Percentiles rank a stretch among this genome's conserved stretches.
Evolutionary conservation across 306 rosid genomes (phyloP).

Genomic region (Cucumis sativus): DNA sequence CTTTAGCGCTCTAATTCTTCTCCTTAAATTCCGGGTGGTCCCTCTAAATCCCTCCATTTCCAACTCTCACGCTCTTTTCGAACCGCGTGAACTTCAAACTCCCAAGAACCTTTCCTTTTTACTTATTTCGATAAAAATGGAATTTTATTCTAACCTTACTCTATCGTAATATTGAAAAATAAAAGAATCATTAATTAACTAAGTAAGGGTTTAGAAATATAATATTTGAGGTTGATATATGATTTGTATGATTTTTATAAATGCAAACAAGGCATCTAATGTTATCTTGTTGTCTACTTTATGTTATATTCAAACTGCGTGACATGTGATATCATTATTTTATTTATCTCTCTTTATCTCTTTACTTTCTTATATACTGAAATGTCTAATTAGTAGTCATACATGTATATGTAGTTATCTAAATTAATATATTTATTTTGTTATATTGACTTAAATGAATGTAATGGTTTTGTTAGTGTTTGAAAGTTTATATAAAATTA

Average conservation of each 20-base stretch:
- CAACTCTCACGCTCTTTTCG: background rate
- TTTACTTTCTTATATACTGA: background rate
- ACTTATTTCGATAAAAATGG: background rate
- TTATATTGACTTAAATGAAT: no score
- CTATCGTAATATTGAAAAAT: background rate
- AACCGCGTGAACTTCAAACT: conserved; percentile 11
- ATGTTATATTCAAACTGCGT: background rate
- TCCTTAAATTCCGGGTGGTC: conserved; percentile 32
- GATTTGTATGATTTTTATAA: background rate
- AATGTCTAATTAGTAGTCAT: background rate
- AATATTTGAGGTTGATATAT: background rate
- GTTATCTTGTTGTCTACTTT: background rate
- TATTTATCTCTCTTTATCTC: background rate
- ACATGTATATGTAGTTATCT: background rate
- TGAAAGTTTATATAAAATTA: no score
- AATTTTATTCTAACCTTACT: background rate
- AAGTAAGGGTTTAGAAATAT: background rate
- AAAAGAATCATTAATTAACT: background rate
- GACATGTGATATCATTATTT: background rate
- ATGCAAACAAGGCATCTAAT: background rate
- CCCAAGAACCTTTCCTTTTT: background rate
- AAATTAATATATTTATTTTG: no score
- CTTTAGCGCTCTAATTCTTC: conserved; percentile 4
- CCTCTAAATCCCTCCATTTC: background rate
- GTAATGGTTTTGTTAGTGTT: no score